Evolutionary conservation across 2,329 filamentous ascomycete species (phyloP).

Genomic region (Colletotrichum aenigma): DNA sequence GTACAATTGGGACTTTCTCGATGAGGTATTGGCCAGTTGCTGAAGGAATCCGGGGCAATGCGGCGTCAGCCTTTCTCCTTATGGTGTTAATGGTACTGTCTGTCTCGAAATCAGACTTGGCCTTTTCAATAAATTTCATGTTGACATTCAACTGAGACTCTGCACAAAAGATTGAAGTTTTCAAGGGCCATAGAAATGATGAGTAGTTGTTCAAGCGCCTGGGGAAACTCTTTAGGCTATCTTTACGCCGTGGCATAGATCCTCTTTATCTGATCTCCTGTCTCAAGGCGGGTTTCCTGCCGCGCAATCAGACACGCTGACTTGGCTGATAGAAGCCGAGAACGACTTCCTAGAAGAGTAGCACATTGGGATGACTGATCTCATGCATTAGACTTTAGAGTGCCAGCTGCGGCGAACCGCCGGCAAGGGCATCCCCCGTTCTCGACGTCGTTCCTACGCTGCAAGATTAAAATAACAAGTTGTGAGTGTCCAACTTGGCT

Average conservation of each 20-base stretch:
- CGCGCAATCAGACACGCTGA: background rate
- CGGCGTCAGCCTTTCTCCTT: slow-evolving; percentile 31
- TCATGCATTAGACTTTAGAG: background rate
- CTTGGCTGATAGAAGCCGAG: background rate
- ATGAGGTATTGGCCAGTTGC: slow-evolving; percentile 58
- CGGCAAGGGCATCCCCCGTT: background rate
- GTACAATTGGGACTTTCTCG: slow-evolving; percentile 65
- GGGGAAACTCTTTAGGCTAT: background rate
- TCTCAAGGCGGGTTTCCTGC: background rate
- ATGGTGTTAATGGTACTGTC: slow-evolving; percentile 41
- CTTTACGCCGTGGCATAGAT: background rate
- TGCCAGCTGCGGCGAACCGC: background rate
- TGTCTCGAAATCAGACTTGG: slow-evolving; percentile 36
- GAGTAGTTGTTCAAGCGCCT: background rate
- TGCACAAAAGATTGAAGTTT: background rate
- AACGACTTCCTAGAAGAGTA: background rate
- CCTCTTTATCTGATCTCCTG: background rate
- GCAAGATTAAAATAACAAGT: background rate
- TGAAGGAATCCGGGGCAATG: slow-evolving; percentile 48
- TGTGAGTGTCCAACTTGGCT: background rate
- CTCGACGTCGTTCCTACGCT: background rate
- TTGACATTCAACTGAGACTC: background rate
- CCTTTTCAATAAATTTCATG: slow-evolving; percentile 26
- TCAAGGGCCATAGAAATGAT: background rate
- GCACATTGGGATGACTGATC: background rate